Evolutionary conservation across 2,329 filamentous ascomycete species (phyloP), one percentile per base, ranked within the genome.

Genomic region (Fusarium sp.): DNA sequence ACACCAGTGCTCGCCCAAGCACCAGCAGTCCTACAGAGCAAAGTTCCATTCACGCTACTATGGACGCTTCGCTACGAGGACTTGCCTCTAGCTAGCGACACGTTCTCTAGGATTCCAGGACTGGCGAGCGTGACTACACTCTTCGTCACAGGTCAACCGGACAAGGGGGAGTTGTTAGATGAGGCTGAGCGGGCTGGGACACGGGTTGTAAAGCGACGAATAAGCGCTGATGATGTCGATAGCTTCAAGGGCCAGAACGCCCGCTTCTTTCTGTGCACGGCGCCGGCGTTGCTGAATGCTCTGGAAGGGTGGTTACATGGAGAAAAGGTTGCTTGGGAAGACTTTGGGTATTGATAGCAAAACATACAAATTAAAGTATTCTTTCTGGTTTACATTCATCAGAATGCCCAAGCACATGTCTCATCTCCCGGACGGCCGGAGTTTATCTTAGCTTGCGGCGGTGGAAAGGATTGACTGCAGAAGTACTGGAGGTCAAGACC

Each of bases 1-100:
- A 97, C 93, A 28, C 93, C 93, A 3, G 72, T 96, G 6, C 81
- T 97, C n/a, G 88, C 89, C 1, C 91, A 93, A 71, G 84, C 89
- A n/a, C 74, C 75, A 0, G 81, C 80, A 1, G 78, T 85, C 8
- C 75, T 93, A 4, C 66, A 57, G 11, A 61, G 57, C 1, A 73
- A 69, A 8, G 71, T 76, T 2, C 75, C 77, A 6, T 75, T 96
- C 37, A 80, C 73, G 26, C 75, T 96, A 7, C 81, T 93, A 3
- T 97, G 93, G 93, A 90, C 88, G 3, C 70, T 94, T 6, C 82
- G 85, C 9, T 77, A 78, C 1, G 84, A 82, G 5, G 93, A 97
- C 77, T 57, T 92, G 2, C 82, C 82, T 1, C 77, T 96, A 2
- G 91, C 89, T 0, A 72, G 82, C 3, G 88, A 93, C 67, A 82